Conservation (phyloP, 495 filamentous ascomycete genomes). For the Aspergillus affinis region DNA sequence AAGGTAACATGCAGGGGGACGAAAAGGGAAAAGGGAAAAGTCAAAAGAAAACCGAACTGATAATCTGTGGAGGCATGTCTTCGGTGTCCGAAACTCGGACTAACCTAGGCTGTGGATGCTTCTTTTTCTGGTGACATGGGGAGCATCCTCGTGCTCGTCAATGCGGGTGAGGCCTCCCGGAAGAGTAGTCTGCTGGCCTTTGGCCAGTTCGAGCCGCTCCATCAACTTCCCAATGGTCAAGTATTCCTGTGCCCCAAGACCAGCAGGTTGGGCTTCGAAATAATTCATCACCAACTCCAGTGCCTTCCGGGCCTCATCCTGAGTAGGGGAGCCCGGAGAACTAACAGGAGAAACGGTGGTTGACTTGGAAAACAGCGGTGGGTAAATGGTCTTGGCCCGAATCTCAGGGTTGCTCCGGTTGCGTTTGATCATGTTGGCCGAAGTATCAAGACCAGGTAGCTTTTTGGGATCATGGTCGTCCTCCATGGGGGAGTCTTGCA, state of each 20-base stretch:
- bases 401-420: constrained; percentile 47
- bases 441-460: constrained; percentile 21
- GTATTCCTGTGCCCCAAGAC: constrained; percentile 76
- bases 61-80: not conserved
- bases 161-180: constrained; percentile 71
- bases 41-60: constrained; percentile 16
- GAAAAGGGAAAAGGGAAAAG: constrained; percentile 9
- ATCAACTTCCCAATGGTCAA: constrained; percentile 80
- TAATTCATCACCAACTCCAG: constrained; percentile 84
- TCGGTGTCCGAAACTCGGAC: constrained; percentile 5
- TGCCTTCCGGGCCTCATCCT: constrained; percentile 84
- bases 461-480: constrained; percentile 39
- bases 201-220: constrained; percentile 77
- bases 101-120: constrained; percentile 52
- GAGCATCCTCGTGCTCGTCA: constrained; percentile 46
- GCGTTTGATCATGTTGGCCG: constrained; percentile 39
- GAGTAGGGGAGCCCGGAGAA: constrained; percentile 65
- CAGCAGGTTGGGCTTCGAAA: constrained; percentile 70
- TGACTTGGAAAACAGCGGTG: constrained; percentile 41
- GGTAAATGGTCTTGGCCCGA: constrained; percentile 49
- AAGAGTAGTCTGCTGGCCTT: constrained; percentile 53
- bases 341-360: constrained; percentile 39
- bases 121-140: constrained; percentile 47
- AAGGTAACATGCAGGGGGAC: constrained; percentile 16
- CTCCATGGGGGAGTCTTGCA: constrained; percentile 70